Evolutionary conservation across 2,329 filamentous ascomycete genomes (phyloP).

Genomic region (Stenocarpella maydis): DNA sequence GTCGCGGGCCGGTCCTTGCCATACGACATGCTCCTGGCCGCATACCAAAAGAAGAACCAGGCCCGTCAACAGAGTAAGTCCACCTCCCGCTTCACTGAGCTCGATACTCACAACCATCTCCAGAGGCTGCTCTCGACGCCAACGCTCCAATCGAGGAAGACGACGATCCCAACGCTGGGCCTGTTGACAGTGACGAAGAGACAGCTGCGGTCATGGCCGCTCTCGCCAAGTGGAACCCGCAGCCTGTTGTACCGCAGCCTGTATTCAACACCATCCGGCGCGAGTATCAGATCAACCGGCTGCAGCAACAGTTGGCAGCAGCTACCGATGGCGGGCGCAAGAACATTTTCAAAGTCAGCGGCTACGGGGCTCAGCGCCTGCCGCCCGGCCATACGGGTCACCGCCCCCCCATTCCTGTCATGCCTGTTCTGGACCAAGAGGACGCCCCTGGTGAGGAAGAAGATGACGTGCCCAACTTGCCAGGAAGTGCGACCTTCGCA

Average conservation of each 20-base stretch:
- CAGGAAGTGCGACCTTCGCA: constrained; percentile 33
- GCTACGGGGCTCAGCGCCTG: constrained; percentile 63
- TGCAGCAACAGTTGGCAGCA: constrained; percentile 71
- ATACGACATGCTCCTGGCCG: constrained; percentile 89
- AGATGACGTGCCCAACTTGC: constrained; percentile 41
- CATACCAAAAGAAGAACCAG: constrained; percentile 97
- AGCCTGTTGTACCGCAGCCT: constrained; percentile 76
- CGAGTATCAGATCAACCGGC: constrained; percentile 68
- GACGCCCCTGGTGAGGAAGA: constrained; percentile 69
- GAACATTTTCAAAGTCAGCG: constrained; percentile 70
- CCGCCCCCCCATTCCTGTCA: constrained; percentile 33
- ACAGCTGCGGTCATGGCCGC: constrained; percentile 87
- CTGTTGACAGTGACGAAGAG: constrained; percentile 95
- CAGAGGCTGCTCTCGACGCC: constrained; percentile 92
- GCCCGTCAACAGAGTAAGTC: constrained; percentile 92
- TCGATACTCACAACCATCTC: constrained; percentile 31
- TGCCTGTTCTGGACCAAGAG: constrained; percentile 54
- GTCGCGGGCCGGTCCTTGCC: constrained; percentile 87
- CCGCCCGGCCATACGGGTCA: constrained; percentile 57
- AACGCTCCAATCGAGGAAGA: constrained; percentile 91
- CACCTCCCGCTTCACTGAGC: neutral
- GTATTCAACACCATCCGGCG: constrained; percentile 68
- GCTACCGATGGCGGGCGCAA: constrained; percentile 71
- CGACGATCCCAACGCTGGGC: constrained; percentile 78
- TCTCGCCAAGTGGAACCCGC: constrained; percentile 77